Evolutionary conservation across 192 early-diverging fungal species (phyloP).

Genomic region (Umbelopsis ramanniana): DNA sequence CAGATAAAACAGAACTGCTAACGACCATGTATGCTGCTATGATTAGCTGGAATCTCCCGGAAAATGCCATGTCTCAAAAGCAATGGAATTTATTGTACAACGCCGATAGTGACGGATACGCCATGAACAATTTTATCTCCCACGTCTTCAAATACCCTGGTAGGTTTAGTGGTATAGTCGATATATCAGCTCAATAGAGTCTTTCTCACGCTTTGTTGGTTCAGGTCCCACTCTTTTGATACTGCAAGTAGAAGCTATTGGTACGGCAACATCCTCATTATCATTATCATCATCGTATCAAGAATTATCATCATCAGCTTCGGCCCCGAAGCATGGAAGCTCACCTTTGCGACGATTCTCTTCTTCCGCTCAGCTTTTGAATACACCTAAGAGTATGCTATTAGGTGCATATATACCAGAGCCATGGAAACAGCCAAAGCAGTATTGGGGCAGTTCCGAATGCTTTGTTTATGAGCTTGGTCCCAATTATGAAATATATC

Average conservation of each 20-base stretch:
- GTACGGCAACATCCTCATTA: background rate
- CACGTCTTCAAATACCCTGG: conserved; percentile 63
- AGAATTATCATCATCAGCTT: conserved; percentile 17
- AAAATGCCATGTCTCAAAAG: conserved; percentile 25
- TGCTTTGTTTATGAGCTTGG: conserved; percentile 55
- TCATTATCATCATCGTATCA: conserved; percentile 18
- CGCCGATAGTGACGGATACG: conserved; percentile 56
- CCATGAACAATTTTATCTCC: conserved; percentile 58
- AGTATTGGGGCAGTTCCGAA: conserved; percentile 51
- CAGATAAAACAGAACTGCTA: conserved; percentile 39
- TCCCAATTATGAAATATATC: conserved; percentile 49
- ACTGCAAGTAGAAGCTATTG: conserved; percentile 38
- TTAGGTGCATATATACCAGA: conserved; percentile 56
- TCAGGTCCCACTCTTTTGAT: conserved; percentile 49
- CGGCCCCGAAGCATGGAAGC: conserved; percentile 27
- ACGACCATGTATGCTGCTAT: conserved; percentile 41
- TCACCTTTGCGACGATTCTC: conserved; percentile 24
- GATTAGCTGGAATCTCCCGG: conserved; percentile 52
- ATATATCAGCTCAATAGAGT: background rate
- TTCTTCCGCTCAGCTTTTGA: conserved; percentile 22
- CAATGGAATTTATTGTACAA: conserved; percentile 48
- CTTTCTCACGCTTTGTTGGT: background rate
- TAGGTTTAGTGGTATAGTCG: background rate
- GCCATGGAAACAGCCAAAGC: conserved; percentile 54
- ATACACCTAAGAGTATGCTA: conserved; percentile 28